A percentile compares a stretch with the other conserved stretches of the same genome.
Evolutionary conservation across 1,139 yeast species (phyloP).

Genomic region (Suhomyces atakaporum): DNA sequence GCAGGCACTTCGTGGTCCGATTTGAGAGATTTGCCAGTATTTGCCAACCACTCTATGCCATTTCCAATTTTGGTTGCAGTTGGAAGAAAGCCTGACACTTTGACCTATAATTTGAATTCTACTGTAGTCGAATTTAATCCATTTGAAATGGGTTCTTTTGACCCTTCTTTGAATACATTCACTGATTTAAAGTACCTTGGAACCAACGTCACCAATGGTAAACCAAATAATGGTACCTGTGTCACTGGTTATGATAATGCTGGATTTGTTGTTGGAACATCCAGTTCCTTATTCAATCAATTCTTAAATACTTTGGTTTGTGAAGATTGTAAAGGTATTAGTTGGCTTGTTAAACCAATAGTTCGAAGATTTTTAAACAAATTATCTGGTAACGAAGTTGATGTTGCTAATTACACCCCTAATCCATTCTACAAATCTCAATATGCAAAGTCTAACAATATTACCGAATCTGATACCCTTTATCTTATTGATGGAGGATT

Average conservation of each 20-base stretch:
- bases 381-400: constrained; percentile 41
- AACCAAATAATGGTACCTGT: constrained; percentile 40
- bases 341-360: constrained; percentile 50
- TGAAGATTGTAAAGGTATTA: constrained; percentile 45
- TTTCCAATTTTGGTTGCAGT: constrained; percentile 40
- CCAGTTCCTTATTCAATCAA: constrained; percentile 76
- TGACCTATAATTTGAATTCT: constrained; percentile 36
- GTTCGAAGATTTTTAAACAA: constrained; percentile 45
- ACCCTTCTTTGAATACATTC: constrained; percentile 40
- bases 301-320: constrained; percentile 61
- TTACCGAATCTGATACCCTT: constrained; percentile 35
- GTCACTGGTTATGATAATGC: constrained; percentile 74
- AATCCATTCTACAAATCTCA: constrained; percentile 54
- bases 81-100: constrained; percentile 40
- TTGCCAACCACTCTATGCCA: constrained; percentile 41
- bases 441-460: constrained; percentile 32
- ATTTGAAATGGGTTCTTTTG: constrained; percentile 47
- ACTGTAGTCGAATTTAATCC: constrained; percentile 46
- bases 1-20: constrained; percentile 35
- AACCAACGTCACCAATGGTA: constrained; percentile 34
- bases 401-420: constrained; percentile 47
- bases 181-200: constrained; percentile 41
- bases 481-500: constrained; percentile 47
- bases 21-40: constrained; percentile 29
- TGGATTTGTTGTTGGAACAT: constrained; percentile 75